phyloP scores from a whole-genome alignment of 2,329 filamentous ascomycete genomes.

The Rhynchosporium graminicola region DNA sequence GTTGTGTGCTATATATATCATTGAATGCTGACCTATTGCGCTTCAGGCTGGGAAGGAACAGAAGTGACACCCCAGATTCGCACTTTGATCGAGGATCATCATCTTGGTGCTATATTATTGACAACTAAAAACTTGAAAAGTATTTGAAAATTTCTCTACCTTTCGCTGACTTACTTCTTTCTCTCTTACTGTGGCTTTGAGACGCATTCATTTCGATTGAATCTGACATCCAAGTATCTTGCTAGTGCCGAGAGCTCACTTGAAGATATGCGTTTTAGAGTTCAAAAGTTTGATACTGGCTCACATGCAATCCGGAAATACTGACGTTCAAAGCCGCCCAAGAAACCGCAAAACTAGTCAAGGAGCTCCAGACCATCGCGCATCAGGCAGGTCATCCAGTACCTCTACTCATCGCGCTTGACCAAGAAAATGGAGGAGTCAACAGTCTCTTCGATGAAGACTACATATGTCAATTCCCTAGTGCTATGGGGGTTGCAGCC shows the following conservation, averaged over 20 bases:
- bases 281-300: background rate
- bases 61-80: slow-evolving; percentile 81
- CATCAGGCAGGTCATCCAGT: slow-evolving; percentile 87
- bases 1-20: background rate
- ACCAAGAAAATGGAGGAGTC: slow-evolving; percentile 97
- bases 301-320: slow-evolving; percentile 16
- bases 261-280: background rate
- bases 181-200: background rate
- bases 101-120: slow-evolving; percentile 84
- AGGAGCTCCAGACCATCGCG: slow-evolving; percentile 90
- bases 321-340: slow-evolving; percentile 68
- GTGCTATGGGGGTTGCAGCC: slow-evolving; percentile 95
- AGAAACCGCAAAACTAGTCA: slow-evolving; percentile 82
- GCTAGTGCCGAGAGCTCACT: background rate
- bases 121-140: slow-evolving; percentile 86
- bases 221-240: background rate
- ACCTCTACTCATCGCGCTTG: slow-evolving; percentile 85
- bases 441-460: slow-evolving; percentile 96
- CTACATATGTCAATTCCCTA: slow-evolving; percentile 94
- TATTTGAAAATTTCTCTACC: slow-evolving; percentile 43
- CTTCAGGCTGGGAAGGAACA: slow-evolving; percentile 74
- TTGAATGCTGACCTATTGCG: slow-evolving; percentile 15
- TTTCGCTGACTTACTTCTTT: background rate
- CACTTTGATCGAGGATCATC: slow-evolving; percentile 77
- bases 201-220: no score